Evolutionary conservation across 192 early-diverging fungal genomes (phyloP), one percentile per base, ranked within the genome.

Genomic region (Podila horticola): DNA sequence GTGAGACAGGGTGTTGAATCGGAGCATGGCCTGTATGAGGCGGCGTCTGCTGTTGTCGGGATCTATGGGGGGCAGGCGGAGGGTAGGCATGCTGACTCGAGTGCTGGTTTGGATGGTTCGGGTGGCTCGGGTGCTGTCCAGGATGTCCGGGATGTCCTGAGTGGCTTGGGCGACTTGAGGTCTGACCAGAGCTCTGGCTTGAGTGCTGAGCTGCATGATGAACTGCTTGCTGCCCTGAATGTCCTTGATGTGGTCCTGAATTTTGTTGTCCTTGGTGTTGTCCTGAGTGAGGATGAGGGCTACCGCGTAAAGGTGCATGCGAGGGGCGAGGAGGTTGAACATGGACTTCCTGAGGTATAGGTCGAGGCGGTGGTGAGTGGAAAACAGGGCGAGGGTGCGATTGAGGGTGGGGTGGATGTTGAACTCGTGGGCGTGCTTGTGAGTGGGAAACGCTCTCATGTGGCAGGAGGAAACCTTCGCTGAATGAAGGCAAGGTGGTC

Each of bases 391-490:
- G 28, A 61, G 17, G 59, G 5, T 28, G 59, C 26, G 20, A 26
- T 12, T 61, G 59, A 12, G 15, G 28, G 30, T 61, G 59, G 12
- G 22, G 30, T 20, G 20, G 59, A 19, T 61, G 28, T 11, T 28
- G 26, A 17, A 11, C 28, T 15, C 28, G 59, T 30, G 59, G 59
- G 26, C 28, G 59, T 31, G 59, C 59, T 11, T 28, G 59, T 11
- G 59, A 17, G 17, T 12, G 59, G 26, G 59, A 13, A 50, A n/a
- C 38, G 11, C 51, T 62, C 5, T 79, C 67, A 1, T 58, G 66
- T n/a, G 77, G 71, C 11, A 81, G 30, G 34, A 64, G 22, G 8
- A 81, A 81, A 20, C 65, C 71, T 61, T 81, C 77, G 20, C 71
- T 72, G 48, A 81, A 81, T 5, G 77, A 81, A 12, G 77, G 77